phyloP scores from a whole-genome alignment of 2,329 filamentous ascomycete species.

The Aspergillus tanneri region DNA sequence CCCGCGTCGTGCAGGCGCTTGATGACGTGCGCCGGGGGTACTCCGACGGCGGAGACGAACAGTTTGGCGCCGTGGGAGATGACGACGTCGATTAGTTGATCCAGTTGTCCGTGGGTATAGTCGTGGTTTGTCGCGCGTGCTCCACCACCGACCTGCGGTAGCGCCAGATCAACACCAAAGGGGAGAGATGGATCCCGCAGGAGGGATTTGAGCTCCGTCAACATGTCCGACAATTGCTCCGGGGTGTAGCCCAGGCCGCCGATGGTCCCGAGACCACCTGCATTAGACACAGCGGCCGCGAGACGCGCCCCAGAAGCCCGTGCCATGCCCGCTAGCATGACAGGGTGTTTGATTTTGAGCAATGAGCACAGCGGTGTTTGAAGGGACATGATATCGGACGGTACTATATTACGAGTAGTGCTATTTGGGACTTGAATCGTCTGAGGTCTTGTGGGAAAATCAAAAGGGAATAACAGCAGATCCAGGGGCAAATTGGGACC shows the following conservation, averaged over 20 bases:
- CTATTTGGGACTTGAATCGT: not conserved
- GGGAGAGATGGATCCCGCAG: constrained; percentile 67
- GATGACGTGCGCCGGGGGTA: constrained; percentile 73
- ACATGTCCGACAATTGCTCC: constrained; percentile 72
- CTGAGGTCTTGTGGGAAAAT: no score
- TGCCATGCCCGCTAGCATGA: constrained; percentile 93
- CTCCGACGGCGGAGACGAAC: constrained; percentile 85
- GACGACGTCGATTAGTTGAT: constrained; percentile 82
- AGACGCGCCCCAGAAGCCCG: constrained; percentile 74
- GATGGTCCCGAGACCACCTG: constrained; percentile 71
- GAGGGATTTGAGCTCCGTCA: constrained; percentile 79
- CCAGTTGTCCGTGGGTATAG: constrained; percentile 85
- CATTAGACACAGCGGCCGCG: constrained; percentile 84
- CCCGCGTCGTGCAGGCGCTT: constrained; percentile 74
- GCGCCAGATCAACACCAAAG: constrained; percentile 87
- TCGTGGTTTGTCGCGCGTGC: constrained; percentile 93
- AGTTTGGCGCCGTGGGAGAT: constrained; percentile 79
- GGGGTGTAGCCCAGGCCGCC: constrained; percentile 68
- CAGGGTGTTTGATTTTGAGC: constrained; percentile 80
- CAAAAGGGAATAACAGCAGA: no score
- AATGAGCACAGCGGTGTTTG: constrained; percentile 75
- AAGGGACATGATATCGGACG: constrained; percentile 54
- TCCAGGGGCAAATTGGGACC: not conserved
- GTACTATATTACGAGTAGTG: no score
- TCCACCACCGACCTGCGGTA: constrained; percentile 80